phyloP scores from a whole-genome alignment of 2,329 filamentous ascomycete species.

The Coleophoma eucalyptorum region DNA sequence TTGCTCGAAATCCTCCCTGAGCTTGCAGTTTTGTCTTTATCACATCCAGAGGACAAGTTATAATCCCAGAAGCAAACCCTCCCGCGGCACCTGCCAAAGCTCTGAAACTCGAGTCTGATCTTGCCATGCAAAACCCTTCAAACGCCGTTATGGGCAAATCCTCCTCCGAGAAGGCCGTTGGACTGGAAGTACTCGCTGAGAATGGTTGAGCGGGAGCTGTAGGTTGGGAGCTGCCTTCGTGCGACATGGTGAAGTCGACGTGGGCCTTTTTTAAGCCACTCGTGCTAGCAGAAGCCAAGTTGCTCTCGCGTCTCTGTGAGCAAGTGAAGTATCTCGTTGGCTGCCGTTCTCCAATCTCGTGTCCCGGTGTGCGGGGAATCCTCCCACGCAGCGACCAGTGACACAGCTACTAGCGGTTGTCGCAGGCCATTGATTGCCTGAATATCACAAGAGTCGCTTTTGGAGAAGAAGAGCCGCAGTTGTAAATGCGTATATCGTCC shows the following conservation, averaged over 20 bases:
- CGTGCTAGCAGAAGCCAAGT: slow-evolving; percentile 29
- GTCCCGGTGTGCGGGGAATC: slow-evolving; percentile 53
- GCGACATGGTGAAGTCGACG: slow-evolving; percentile 38
- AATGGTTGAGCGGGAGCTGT: slow-evolving; percentile 17
- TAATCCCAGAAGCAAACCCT: slow-evolving; percentile 87
- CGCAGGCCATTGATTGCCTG: slow-evolving; percentile 48
- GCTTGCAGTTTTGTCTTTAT: slow-evolving; percentile 99
- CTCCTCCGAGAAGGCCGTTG: slow-evolving; percentile 10
- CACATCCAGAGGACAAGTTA: slow-evolving; percentile 95
- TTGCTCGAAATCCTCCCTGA: slow-evolving; percentile 71
- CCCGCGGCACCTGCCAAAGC: slow-evolving; percentile 84
- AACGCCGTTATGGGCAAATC: slow-evolving; percentile 34
- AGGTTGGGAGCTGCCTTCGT: slow-evolving; percentile 36
- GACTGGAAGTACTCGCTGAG: slow-evolving; percentile 2
- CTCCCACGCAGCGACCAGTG: slow-evolving; percentile 55
- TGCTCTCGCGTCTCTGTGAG: not conserved
- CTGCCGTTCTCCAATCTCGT: slow-evolving; percentile 27
- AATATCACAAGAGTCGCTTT: not conserved
- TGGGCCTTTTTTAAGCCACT: slow-evolving; percentile 32
- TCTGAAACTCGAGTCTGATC: slow-evolving; percentile 67
- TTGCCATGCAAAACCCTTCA: slow-evolving; percentile 51
- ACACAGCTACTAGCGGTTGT: slow-evolving; percentile 48
- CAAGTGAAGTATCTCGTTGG: slow-evolving; percentile 9
- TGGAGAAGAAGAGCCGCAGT: not conserved
- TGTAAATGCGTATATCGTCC: no score